Percentiles rank a stretch among this genome's conserved stretches.
phyloP scores from a whole-genome alignment of 2,329 filamentous ascomycete species.

The Aspergillus intermedius region DNA sequence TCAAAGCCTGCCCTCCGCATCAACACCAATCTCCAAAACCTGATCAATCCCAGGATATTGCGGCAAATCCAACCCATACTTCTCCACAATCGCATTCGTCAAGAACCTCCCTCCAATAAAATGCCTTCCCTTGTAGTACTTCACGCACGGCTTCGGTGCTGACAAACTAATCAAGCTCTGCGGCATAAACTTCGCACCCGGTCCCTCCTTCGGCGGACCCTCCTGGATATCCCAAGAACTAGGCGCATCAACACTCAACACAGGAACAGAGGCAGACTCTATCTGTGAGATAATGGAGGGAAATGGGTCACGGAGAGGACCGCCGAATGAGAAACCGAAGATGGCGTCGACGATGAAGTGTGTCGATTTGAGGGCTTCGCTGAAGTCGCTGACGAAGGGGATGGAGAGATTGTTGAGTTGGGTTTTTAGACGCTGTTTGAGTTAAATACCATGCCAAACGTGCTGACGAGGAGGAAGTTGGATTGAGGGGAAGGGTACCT shows the following conservation, averaged over 20 bases:
- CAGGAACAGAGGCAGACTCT: slow-evolving; percentile 64
- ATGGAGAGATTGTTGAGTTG: slow-evolving; percentile 79
- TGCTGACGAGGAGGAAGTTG: neutral
- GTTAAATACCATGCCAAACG: slow-evolving; percentile 1
- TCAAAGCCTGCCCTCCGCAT: slow-evolving; percentile 31
- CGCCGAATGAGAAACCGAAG: slow-evolving; percentile 92
- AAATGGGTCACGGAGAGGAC: slow-evolving; percentile 89
- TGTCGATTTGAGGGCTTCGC: slow-evolving; percentile 55
- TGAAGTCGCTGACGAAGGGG: slow-evolving; percentile 78
- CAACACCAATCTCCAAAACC: slow-evolving; percentile 64
- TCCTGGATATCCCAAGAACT: slow-evolving; percentile 90
- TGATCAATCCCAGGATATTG: slow-evolving; percentile 82
- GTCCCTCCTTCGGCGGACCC: slow-evolving; percentile 70
- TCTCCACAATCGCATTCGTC: slow-evolving; percentile 67
- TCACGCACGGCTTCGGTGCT: slow-evolving; percentile 84
- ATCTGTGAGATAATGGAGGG: slow-evolving; percentile 71
- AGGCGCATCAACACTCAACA: slow-evolving; percentile 86
- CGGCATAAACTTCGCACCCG: slow-evolving; percentile 76
- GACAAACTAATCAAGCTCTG: slow-evolving; percentile 77
- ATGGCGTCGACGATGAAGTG: slow-evolving; percentile 89
- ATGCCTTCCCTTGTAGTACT: slow-evolving; percentile 77
- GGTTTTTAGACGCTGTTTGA: slow-evolving; percentile 63
- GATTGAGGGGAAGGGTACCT: slow-evolving; percentile 45
- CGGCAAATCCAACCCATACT: slow-evolving; percentile 79
- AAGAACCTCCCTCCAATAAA: slow-evolving; percentile 92